These are phyloP conservation scores for Calonectria henricotiae DNA, from an alignment of 2,329 filamentous ascomycete species.

Conservation along the genomic window DNA sequence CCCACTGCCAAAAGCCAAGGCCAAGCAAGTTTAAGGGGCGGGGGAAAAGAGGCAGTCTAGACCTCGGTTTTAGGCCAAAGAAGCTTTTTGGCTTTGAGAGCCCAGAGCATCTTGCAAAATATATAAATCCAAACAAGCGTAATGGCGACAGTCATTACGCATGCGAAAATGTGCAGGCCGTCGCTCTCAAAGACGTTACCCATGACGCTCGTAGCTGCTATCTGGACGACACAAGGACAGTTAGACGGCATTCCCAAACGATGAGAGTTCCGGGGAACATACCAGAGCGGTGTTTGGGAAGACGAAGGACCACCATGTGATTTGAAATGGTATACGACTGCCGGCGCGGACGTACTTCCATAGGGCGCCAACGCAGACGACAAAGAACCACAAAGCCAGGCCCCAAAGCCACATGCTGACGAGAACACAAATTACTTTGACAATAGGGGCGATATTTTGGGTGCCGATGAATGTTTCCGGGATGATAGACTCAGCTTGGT, in stretches of 20 bases:
- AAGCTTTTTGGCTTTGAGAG: constrained; percentile 78
- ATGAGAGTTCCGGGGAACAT: constrained; percentile 33
- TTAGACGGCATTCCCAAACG: neutral
- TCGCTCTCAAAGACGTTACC: constrained; percentile 73
- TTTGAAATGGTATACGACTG: constrained; percentile 80
- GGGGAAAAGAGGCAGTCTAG: constrained; percentile 12
- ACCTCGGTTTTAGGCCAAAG: constrained; percentile 79
- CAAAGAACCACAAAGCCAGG: constrained; percentile 87
- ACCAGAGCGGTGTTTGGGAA: constrained; percentile 85
- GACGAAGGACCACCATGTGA: constrained; percentile 90
- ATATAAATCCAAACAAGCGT: constrained; percentile 80
- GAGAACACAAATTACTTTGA: constrained; percentile 71
- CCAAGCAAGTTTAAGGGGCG: neutral
- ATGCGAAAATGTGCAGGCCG: constrained; percentile 78
- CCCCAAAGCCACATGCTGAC: constrained; percentile 86
- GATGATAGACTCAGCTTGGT: constrained; percentile 61
- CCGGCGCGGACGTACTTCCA: constrained; percentile 75
- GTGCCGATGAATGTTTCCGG: constrained; percentile 63
- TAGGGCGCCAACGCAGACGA: constrained; percentile 84
- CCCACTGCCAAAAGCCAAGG: neutral
- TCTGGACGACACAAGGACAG: constrained; percentile 42
- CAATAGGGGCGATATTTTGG: constrained; percentile 62
- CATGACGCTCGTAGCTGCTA: constrained; percentile 82
- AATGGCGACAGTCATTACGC: constrained; percentile 77
- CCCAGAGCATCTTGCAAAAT: constrained; percentile 79